Base-by-base conservation (phyloP, 805 yeast genomes). In the Saccharomycopsis sp. region DNA sequence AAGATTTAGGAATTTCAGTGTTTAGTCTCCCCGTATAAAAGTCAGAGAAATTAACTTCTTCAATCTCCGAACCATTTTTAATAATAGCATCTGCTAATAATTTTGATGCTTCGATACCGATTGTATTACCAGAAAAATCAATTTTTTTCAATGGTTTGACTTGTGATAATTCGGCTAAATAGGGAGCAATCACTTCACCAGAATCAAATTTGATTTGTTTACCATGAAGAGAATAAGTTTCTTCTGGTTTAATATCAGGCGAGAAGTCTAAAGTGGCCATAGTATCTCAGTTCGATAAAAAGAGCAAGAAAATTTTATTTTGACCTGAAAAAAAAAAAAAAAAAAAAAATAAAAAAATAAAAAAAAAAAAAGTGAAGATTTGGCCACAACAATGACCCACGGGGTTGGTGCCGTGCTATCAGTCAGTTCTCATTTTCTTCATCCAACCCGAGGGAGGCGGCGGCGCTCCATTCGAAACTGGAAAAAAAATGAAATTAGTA, bases 1-100 rank as follows among this genome's bases (percentile, higher is more conserved):
- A 72, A 3, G 95, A 79, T 52, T 78, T 75, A 17, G 97, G 97
- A 51, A 93, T 94, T 65, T 93, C 99, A 47, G 89, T 89, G 56
- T 87, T 88, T 53, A 90, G 75, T 60, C 99, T 77, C 9, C 97
- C 95, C 22, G 97, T 93, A 68, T 86, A 93, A 52, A 93, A 74
- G 63, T 93, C 99, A 41, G 95, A 89, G 54, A 93, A 79, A 61
- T 90, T 78, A 48, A 87, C 77, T 54, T 81, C 89, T 50, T 68
- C 74, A 56, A 78, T 66, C 29, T 65, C 60, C 8, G 58, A 47
- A 43, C 57, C 56, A 55, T 63, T 60, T 38, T 55, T 43, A 48
- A 68, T 51, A 51, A 80, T 62, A 7, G 76, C 72, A 37, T 73
- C 68, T 31, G 90, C 85, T 40, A 93, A 65, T 21, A 74, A 74